phyloP scores from a whole-genome alignment of 176 grass and related monocot genomes.

The sorghum (Sorghum bicolor) region DNA sequence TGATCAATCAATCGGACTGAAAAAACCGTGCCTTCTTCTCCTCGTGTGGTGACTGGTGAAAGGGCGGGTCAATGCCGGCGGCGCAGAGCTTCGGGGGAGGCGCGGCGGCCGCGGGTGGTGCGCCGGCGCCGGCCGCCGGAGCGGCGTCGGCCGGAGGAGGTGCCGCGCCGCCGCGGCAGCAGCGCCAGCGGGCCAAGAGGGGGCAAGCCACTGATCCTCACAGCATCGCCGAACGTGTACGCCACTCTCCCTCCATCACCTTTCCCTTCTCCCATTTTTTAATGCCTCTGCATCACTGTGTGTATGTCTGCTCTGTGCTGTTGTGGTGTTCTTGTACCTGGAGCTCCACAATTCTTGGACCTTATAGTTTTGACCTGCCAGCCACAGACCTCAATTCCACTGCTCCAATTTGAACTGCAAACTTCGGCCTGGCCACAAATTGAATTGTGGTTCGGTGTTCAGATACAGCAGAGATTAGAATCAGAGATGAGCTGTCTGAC shows the following conservation, averaged over 20 bases:
- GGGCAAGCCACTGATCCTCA: constrained; percentile 86
- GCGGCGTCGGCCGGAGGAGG: constrained; percentile 34
- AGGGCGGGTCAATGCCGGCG: constrained; percentile 59
- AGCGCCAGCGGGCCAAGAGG: constrained; percentile 62
- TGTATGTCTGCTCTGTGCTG: neutral
- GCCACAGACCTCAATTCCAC: neutral
- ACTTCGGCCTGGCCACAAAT: neutral
- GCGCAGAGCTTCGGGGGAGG: constrained; percentile 58
- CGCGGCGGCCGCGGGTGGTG: neutral
- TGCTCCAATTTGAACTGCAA: neutral
- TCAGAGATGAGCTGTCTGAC: neutral
- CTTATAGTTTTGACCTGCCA: constrained; percentile 12
- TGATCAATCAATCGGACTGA: neutral
- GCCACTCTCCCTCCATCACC: constrained; percentile 26
- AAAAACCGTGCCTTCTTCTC: neutral
- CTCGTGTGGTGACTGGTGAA: constrained; percentile 1
- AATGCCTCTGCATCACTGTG: neutral
- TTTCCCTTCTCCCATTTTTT: constrained; percentile 29
- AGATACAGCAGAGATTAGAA: neutral
- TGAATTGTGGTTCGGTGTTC: neutral
- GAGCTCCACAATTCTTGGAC: constrained; percentile 28
- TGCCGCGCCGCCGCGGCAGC: constrained; percentile 54
- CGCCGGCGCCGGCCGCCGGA: neutral
- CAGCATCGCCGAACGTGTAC: constrained; percentile 94
- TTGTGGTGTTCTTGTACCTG: neutral